These are phyloP conservation scores for Arachnomyces sp. DNA, from an alignment of 2,329 filamentous ascomycete species.

Conservation along the genomic window DNA sequence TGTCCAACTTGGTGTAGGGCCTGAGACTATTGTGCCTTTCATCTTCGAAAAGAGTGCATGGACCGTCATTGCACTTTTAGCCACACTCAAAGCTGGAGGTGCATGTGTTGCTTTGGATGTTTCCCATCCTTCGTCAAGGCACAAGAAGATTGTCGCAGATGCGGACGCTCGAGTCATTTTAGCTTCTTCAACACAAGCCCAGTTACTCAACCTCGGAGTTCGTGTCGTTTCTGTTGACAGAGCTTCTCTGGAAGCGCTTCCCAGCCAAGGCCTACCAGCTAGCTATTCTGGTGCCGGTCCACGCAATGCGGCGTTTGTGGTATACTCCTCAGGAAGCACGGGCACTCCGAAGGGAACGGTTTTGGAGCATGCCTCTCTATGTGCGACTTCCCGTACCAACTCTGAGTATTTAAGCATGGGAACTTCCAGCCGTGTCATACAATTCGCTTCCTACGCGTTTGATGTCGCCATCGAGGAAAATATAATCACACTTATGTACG, in stretches of 20 bases:
- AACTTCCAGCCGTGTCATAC: slow-evolving; percentile 1
- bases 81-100: slow-evolving; percentile 35
- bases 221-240: slow-evolving; percentile 7
- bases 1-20: slow-evolving; percentile 7
- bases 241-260: slow-evolving; percentile 5
- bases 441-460: slow-evolving; percentile 7
- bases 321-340: slow-evolving; percentile 71
- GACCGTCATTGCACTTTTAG: slow-evolving; percentile 35
- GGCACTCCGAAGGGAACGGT: slow-evolving; percentile 62
- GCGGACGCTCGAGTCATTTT: slow-evolving; percentile 1
- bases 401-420: neutral
- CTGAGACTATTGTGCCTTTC: slow-evolving; percentile 16
- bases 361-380: slow-evolving; percentile 1
- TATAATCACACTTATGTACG: slow-evolving; percentile 39
- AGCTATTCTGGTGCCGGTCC: too few species aligned
- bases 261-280: too few species aligned
- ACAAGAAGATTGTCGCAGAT: slow-evolving; percentile 10
- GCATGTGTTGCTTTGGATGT: slow-evolving; percentile 35
- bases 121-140: slow-evolving; percentile 11
- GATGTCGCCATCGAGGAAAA: slow-evolving; percentile 77
- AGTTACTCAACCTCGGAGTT: neutral
- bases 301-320: slow-evolving; percentile 54
- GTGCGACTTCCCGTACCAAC: too few species aligned
- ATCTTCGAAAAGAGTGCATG: slow-evolving; percentile 39
- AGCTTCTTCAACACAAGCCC: too few species aligned